Conservation (phyloP, 2,329 filamentous ascomycete genomes). For the Ceratocystiopsis sp. region DNA sequence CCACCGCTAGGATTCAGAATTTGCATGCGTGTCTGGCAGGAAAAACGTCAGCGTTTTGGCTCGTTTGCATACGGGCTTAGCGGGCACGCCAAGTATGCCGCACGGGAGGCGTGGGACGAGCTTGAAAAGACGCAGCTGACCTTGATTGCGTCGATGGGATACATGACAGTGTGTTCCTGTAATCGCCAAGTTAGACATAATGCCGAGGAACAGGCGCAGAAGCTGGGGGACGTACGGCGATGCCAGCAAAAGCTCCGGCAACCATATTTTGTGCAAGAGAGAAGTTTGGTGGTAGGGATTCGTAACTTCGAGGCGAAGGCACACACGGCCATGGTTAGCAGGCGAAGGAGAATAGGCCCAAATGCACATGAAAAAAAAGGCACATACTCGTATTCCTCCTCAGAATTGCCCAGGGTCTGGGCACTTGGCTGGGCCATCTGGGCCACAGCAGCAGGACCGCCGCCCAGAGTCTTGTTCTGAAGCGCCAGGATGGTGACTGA, state of each 20-base stretch:
- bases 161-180: slow-evolving; percentile 97
- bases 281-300: slow-evolving; percentile 86
- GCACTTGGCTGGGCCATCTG: slow-evolving; percentile 52
- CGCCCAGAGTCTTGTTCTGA: slow-evolving; percentile 42
- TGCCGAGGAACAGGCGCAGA: too few relatives aligned
- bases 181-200: too few relatives aligned
- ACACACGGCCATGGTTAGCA: background rate
- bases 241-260: slow-evolving; percentile 90
- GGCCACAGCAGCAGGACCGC: slow-evolving; percentile 49
- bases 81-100: too few relatives aligned
- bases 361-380: background rate
- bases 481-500: slow-evolving; percentile 42
- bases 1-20: slow-evolving; percentile 70
- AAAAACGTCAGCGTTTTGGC: too few relatives aligned
- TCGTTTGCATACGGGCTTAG: background rate
- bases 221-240: slow-evolving; percentile 48
- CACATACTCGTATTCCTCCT: slow-evolving; percentile 53
- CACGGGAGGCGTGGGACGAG: background rate
- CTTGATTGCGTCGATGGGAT: slow-evolving; percentile 95
- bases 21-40: slow-evolving; percentile 81
- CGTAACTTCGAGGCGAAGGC: slow-evolving; percentile 42
- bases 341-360: background rate
- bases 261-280: slow-evolving; percentile 88
- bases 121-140: slow-evolving; percentile 26
- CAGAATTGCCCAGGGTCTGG: slow-evolving; percentile 44